Evolutionary conservation across 78 protist species (phyloP), one percentile per base, ranked within the genome.

Genomic region (Protostelium mycophagum): DNA sequence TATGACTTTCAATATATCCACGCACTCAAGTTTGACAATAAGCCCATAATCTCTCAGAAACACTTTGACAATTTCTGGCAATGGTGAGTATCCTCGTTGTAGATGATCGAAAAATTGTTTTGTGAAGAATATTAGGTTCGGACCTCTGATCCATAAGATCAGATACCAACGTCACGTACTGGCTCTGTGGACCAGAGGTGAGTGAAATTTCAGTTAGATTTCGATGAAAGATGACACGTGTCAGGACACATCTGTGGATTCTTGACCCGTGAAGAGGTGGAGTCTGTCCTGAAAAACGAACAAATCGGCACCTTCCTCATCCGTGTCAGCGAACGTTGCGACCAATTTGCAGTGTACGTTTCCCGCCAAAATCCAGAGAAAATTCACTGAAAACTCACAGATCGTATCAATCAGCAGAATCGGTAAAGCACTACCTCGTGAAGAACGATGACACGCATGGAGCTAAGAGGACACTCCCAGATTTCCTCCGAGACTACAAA

Each of bases 151-250:
- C 35, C 93, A 94, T 35, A 94, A 91, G 85, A 73, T 94, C 1
- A 89, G 96, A 38, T 94, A 94, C 84, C 91, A 88, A 86, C 88
- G 94, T n/a, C 96, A 94, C 38, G 91, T 94, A 37, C 86, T 90
- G 86, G 86, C 91, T 28, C 88, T 94, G 90, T 94, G 93, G 93
- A 89, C 73, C 31, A 51, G 73, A 16, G 73, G 73, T 51, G 73
- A 51, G 73, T 5, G 73, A 16, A 16, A 16, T 25, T 5, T 51
- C n/a, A n/a, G n/a, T n/a, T n/a, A n/a, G 73, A 16, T 16, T 51
- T 16, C 31, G 5, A 25, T 5, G 5, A 51, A 16, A 25, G 73
- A 16, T 16, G 5, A 5, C 5, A 51, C 16, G 73, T 86, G 83
- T 86, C 95, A 1, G 93, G 93, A 36, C 63, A 90, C 28, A 88